A percentile compares a stretch with the other conserved stretches of the same genome.
These are phyloP conservation scores for Phytopythium litorale DNA, from an alignment of 352 stramenopile species.

Conservation along the genomic window DNA sequence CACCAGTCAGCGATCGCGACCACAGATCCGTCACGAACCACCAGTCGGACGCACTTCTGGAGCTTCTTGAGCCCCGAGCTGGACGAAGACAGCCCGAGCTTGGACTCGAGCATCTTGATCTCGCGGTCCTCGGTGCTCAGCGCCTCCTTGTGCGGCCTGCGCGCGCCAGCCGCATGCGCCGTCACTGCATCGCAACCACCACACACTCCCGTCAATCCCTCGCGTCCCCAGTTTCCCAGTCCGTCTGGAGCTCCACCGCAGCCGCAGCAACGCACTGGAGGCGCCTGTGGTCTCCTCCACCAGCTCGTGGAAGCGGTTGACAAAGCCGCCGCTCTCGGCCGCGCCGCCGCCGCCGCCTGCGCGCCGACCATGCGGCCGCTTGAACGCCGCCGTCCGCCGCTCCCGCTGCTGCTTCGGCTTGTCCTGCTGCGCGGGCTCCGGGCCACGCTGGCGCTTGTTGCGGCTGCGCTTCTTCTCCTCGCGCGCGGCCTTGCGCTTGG, in stretches of 20 bases:
- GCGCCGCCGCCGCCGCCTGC: conserved; percentile 6
- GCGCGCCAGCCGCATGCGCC: background rate
- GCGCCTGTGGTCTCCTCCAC: conserved; percentile 53
- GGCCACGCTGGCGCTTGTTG: conserved; percentile 50
- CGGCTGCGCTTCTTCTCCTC: conserved; percentile 74
- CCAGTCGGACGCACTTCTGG: conserved; percentile 40
- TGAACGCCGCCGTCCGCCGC: conserved; percentile 3
- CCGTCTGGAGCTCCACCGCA: background rate
- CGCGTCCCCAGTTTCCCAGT: background rate
- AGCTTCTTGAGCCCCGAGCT: conserved; percentile 54
- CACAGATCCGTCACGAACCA: background rate
- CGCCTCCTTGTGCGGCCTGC: conserved; percentile 16
- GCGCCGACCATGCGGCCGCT: conserved; percentile 9
- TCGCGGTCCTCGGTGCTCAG: conserved; percentile 45
- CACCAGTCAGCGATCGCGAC: conserved; percentile 1
- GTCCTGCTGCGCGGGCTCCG: conserved; percentile 9
- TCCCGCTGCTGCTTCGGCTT: conserved; percentile 8
- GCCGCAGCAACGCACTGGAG: conserved; percentile 15
- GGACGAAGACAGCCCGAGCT: conserved; percentile 44
- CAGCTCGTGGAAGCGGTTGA: conserved; percentile 82
- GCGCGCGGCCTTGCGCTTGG: conserved; percentile 75
- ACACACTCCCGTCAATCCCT: background rate
- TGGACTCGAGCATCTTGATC: conserved; percentile 74
- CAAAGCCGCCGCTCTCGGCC: conserved; percentile 19
- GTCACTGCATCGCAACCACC: background rate